Conservation (phyloP, 345 rosid species). For the Iberis pinnata region DNA sequence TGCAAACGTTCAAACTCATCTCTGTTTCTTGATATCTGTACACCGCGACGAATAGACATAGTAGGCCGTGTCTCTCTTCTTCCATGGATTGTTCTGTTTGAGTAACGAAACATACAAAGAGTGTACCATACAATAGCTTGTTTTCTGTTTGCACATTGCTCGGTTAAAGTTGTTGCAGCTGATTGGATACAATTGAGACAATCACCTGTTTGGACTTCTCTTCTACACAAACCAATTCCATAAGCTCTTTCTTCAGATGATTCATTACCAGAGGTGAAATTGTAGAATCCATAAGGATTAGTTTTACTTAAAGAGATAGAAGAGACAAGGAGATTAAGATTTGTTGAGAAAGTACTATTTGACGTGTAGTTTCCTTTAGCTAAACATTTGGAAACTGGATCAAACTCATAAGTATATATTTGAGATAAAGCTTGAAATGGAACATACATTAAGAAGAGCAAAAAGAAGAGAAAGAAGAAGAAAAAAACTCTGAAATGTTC, state of each 20-base stretch:
- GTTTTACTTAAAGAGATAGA: slow-evolving; percentile 15
- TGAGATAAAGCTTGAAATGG: slow-evolving; percentile 19
- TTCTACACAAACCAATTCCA: slow-evolving; percentile 35
- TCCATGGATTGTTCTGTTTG: slow-evolving; percentile 26
- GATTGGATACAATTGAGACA: slow-evolving; percentile 33
- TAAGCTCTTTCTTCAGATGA: slow-evolving; percentile 26
- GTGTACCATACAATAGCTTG: slow-evolving; percentile 38
- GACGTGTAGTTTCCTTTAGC: slow-evolving; percentile 20
- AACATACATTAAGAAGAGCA: slow-evolving; percentile 2
- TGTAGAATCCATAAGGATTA: slow-evolving; percentile 30
- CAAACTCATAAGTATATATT: slow-evolving; percentile 17
- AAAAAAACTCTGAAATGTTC: not conserved
- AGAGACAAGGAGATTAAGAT: slow-evolving; percentile 24
- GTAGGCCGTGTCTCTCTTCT: slow-evolving; percentile 13
- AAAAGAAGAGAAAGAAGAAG: slow-evolving; percentile 12
- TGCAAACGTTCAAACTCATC: slow-evolving; percentile 21
- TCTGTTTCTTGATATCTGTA: slow-evolving; percentile 13
- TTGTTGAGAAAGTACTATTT: slow-evolving; percentile 19
- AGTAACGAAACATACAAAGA: slow-evolving; percentile 37
- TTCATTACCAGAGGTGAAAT: slow-evolving; percentile 19
- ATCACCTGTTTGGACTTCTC: slow-evolving; percentile 31
- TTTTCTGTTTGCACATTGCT: slow-evolving; percentile 20
- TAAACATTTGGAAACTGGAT: not conserved
- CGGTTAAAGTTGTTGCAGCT: slow-evolving; percentile 19
- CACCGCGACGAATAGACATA: not conserved